A percentile compares a stretch with the other conserved stretches of the same genome.
These are phyloP conservation scores for Vigna hirtella DNA, from an alignment of 306 rosid genomes.

Conservation along the genomic window DNA sequence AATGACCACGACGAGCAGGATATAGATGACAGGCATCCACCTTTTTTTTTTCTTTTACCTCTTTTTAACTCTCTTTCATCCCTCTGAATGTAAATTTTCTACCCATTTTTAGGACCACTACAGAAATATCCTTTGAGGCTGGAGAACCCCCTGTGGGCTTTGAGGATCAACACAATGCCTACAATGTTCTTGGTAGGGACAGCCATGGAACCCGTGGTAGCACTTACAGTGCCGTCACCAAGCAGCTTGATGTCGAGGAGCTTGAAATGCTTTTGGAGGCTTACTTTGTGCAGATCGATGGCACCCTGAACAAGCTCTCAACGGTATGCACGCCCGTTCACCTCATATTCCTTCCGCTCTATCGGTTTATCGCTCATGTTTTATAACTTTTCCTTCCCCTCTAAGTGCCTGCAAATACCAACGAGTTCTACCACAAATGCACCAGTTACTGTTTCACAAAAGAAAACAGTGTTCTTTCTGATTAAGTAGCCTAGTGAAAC, in stretches of 20 bases:
- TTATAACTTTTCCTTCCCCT: not conserved
- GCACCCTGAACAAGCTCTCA: constrained; percentile 76
- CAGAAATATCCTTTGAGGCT: constrained; percentile 69
- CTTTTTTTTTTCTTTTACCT: not conserved
- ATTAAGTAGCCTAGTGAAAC: not conserved
- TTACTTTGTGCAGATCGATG: constrained; percentile 95
- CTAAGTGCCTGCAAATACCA: not conserved
- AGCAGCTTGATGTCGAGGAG: constrained; percentile 90
- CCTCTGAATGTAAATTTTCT: no score
- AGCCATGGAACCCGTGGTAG: constrained; percentile 82
- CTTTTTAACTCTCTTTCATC: not conserved
- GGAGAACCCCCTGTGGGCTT: constrained; percentile 44
- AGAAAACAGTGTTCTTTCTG: no score
- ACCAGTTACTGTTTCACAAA: no score
- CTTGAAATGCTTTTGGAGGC: constrained; percentile 99
- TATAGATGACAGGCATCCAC: not conserved
- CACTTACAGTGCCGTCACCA: constrained; percentile 67
- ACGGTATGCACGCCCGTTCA: constrained; percentile 41
- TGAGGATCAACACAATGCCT: constrained; percentile 48
- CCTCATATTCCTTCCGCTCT: not conserved
- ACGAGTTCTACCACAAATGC: not conserved
- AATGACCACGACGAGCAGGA: constrained; percentile 37
- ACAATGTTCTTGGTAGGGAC: constrained; percentile 51
- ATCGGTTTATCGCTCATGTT: not conserved
- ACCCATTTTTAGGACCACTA: constrained; percentile 46